Evolutionary conservation across 306 rosid genomes (phyloP).

Genomic region (Glycine tomentella): DNA sequence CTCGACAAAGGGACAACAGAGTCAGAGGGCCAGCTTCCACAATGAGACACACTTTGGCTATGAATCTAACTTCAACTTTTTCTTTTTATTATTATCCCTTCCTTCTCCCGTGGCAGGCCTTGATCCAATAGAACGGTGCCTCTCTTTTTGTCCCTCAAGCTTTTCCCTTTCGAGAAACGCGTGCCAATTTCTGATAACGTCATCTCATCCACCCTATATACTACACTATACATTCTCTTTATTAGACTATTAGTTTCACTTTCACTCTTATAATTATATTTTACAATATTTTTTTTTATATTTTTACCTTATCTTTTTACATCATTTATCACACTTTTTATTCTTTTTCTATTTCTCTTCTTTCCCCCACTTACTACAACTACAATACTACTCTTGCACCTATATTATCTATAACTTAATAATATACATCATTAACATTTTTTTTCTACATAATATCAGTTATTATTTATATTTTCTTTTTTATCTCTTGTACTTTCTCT

Average conservation of each 20-base stretch:
- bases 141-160: constrained; percentile 57
- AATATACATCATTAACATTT: too few species aligned
- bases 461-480: too few species aligned
- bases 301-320: too few species aligned
- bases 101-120: constrained; percentile 46
- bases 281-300: background rate
- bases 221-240: constrained; percentile 1
- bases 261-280: background rate
- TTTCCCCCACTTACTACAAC: too few species aligned
- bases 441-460: too few species aligned
- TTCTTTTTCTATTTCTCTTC: too few species aligned
- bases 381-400: too few species aligned
- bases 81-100: constrained; percentile 8
- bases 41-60: constrained; percentile 49
- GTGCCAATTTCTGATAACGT: constrained; percentile 74
- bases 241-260: background rate
- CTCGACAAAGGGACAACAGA: constrained; percentile 76
- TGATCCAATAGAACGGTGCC: constrained; percentile 59
- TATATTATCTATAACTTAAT: too few species aligned
- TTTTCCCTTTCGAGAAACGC: constrained; percentile 75
- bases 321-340: too few species aligned
- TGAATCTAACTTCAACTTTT: constrained; percentile 18
- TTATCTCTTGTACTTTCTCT: too few species aligned
- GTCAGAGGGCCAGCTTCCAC: constrained; percentile 62
- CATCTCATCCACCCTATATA: constrained; percentile 63